Base-by-base conservation (phyloP, 2,329 filamentous ascomycete genomes). In the Apiospora arundinis region DNA sequence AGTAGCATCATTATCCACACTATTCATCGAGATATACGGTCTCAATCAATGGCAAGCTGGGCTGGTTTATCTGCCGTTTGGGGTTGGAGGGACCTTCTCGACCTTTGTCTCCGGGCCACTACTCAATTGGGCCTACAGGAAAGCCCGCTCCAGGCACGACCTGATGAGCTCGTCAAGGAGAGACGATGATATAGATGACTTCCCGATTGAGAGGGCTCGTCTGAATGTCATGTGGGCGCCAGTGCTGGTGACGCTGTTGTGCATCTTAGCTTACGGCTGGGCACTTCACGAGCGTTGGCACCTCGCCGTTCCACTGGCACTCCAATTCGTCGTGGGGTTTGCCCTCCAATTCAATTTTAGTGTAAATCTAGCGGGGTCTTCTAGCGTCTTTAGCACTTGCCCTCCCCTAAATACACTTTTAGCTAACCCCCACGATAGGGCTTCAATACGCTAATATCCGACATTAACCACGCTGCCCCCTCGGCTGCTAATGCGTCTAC, bases 1-100 rank as follows among this genome's bases (percentile, higher is more conserved):
- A 21, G 72, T 75, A 9, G 73, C 75, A 0, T 77, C 76, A 18
- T 73, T 78, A 4, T 75, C 74, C 16, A 71, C 72, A n/a, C 68
- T 77, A 2, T 74, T 75, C 60, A 73, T 77, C 12, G 63, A 75
- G 3, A 76, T 76, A 5, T 78, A 78, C 60, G 60, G 63, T 18
- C 72, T 78, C 1, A 75, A 74, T 42, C 68, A 78, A 66, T 73
- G 72, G 70, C 73, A 77, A 63, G 75, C 75, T 23, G 76, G 76
- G 28, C 71, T 79, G 12, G 73, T 76, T 14, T 77, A 78, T 67
- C 71, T 78, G 4, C 76, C 76, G 9, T 78, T 76, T 60, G 74
- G 74, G 37, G 25, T 77, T 16, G 75, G 75, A 42, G 71, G 69
- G 4, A 68, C 40, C 46, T 49, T 23, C 46, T 49, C 46, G 46